Percentiles rank a stretch among this genome's conserved stretches.
These are phyloP conservation scores for Melampsora allii-populina DNA, from an alignment of 1,284 basidiomycete species.

Conservation along the genomic window DNA sequence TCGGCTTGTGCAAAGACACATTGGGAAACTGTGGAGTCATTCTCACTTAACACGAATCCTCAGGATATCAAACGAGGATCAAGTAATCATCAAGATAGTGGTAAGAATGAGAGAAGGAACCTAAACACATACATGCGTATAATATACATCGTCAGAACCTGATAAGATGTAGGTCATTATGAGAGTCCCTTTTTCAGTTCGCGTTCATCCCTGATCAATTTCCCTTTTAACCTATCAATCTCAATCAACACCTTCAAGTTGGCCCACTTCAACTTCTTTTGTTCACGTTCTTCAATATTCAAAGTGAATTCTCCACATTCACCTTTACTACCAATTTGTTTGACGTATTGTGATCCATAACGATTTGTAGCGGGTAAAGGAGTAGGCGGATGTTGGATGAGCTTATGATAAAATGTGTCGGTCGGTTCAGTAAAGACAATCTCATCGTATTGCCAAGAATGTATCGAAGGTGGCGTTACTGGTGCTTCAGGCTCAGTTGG, in stretches of 20 bases:
- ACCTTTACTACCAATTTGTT: conserved; percentile 50
- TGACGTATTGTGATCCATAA: conserved; percentile 51
- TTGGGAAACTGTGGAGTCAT: no score
- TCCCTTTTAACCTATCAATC: conserved; percentile 21
- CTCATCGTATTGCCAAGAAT: conserved; percentile 99
- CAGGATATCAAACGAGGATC: no score
- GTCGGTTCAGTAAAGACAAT: conserved; percentile 94
- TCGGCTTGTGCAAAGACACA: no score
- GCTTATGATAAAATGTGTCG: conserved; percentile 76
- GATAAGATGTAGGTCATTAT: background rate
- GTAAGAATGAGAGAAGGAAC: no score
- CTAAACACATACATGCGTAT: no score
- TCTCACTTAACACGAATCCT: no score
- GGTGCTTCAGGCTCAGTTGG: conserved; percentile 4
- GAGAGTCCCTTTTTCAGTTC: conserved; percentile 27
- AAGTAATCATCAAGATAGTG: no score
- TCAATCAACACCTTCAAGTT: conserved; percentile 20
- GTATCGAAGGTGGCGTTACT: conserved; percentile 58
- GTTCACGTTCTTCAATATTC: conserved; percentile 18
- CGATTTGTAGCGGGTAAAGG: conserved; percentile 66
- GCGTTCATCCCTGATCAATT: conserved; percentile 19
- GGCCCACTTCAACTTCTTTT: conserved; percentile 34
- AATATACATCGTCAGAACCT: no score
- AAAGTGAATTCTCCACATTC: conserved; percentile 28
- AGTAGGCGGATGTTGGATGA: conserved; percentile 78